Conservation (phyloP, 345 rosid genomes). For the Pugionium cornutum region DNA sequence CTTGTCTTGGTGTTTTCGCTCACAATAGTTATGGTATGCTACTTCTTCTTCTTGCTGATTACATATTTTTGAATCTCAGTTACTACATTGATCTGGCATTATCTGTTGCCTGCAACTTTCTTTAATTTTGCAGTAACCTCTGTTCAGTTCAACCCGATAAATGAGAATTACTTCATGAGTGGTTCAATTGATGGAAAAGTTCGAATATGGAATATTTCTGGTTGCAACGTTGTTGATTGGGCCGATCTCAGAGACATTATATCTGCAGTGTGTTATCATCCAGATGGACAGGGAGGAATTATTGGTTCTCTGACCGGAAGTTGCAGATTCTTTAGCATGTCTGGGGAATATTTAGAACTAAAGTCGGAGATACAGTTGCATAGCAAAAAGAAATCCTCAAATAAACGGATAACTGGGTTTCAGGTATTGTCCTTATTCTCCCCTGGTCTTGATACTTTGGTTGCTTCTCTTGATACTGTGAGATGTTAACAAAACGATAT, state of each 20-base stretch:
- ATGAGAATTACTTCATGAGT: slow-evolving; percentile 70
- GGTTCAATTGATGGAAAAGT: slow-evolving; percentile 88
- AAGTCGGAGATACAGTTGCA: slow-evolving; percentile 61
- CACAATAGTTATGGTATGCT: slow-evolving; percentile 75
- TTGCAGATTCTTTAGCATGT: slow-evolving; percentile 58
- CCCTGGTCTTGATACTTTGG: neutral
- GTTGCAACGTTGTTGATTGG: slow-evolving; percentile 82
- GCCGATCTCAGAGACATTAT: slow-evolving; percentile 67
- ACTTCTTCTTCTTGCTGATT: slow-evolving; percentile 23
- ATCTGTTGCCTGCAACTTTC: slow-evolving; percentile 21
- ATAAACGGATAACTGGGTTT: slow-evolving; percentile 74
- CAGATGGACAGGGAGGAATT: slow-evolving; percentile 71
- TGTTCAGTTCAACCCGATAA: slow-evolving; percentile 78
- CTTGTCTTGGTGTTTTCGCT: slow-evolving; percentile 61
- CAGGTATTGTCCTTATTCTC: slow-evolving; percentile 48
- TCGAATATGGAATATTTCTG: slow-evolving; percentile 70
- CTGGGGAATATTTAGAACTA: slow-evolving; percentile 68
- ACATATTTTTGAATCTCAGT: neutral
- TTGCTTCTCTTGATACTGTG: slow-evolving; percentile 19
- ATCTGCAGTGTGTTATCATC: slow-evolving; percentile 83
- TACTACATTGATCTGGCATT: slow-evolving; percentile 23
- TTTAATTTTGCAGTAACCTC: slow-evolving; percentile 61
- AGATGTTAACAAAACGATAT: slow-evolving; percentile 7
- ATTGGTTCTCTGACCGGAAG: slow-evolving; percentile 57
- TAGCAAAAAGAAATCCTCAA: slow-evolving; percentile 67